A percentile compares a stretch with the other conserved stretches of the same genome.
Evolutionary conservation across 1,139 yeast species (phyloP).

Genomic region (Diutina pseudorugosa): DNA sequence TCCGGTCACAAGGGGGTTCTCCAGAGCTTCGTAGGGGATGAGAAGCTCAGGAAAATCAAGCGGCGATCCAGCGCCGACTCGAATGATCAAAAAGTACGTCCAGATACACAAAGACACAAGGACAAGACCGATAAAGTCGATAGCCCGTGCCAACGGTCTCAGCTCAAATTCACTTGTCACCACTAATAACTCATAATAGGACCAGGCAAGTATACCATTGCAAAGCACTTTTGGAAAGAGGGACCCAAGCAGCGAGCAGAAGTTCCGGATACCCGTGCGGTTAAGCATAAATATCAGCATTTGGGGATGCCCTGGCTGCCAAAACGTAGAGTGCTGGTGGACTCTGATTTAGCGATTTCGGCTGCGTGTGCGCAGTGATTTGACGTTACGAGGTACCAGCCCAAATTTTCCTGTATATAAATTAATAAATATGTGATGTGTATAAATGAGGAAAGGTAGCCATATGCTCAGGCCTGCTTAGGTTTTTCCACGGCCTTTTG

Average conservation of each 20-base stretch:
- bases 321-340: not conserved
- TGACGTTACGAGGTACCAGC: not conserved
- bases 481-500: not conserved
- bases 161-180: not conserved
- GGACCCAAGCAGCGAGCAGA: not conserved
- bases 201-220: not conserved
- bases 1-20: not conserved
- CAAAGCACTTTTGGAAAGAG: not conserved
- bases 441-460: not conserved
- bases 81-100: constrained; percentile 44
- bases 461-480: not conserved
- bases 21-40: constrained; percentile 6
- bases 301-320: not conserved
- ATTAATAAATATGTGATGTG: not conserved
- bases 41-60: constrained; percentile 31
- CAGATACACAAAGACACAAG: constrained; percentile 14
- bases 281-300: not conserved
- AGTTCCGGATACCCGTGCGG: not conserved
- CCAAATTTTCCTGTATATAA: not conserved
- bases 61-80: constrained; percentile 57
- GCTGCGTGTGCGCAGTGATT: not conserved
- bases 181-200: not conserved
- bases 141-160: not conserved
- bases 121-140: constrained; percentile 8
- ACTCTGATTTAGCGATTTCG: not conserved